Evolutionary conservation across 2,329 filamentous ascomycete genomes (phyloP).

Genomic region (Cytospora piceicola): DNA sequence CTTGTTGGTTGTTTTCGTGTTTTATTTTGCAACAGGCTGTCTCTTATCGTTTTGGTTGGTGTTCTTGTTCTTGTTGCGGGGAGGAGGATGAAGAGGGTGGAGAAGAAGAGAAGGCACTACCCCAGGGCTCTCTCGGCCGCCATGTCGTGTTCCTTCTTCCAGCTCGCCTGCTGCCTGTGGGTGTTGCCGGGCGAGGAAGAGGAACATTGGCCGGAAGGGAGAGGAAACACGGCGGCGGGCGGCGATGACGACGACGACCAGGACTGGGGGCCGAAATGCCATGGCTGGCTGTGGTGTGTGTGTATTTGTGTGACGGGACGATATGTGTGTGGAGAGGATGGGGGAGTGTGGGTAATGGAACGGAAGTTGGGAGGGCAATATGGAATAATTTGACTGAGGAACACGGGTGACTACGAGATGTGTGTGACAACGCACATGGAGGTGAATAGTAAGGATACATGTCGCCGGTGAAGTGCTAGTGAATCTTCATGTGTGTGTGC

Average conservation of each 20-base stretch:
- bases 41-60: too few relatives aligned
- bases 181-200: constrained; percentile 19
- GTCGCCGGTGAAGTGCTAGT: neutral
- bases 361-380: neutral
- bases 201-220: constrained; percentile 6
- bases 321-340: neutral
- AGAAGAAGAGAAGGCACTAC: too few relatives aligned
- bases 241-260: constrained; percentile 13
- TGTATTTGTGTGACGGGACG: neutral
- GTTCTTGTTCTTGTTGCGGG: neutral
- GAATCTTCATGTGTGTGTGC: neutral
- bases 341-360: neutral
- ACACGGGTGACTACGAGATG: too few relatives aligned
- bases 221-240: constrained; percentile 7
- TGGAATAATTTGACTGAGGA: neutral
- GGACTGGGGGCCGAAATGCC: neutral
- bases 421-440: too few relatives aligned
- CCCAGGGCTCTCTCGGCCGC: neutral
- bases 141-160: constrained; percentile 7
- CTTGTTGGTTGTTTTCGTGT: too few relatives aligned
- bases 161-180: constrained; percentile 9
- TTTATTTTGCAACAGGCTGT: too few relatives aligned
- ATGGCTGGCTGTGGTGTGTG: neutral
- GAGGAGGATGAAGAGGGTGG: neutral
- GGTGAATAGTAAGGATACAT: neutral